Conservation (phyloP, 116 monocot species). For the Dioscorea cayenensis region DNA sequence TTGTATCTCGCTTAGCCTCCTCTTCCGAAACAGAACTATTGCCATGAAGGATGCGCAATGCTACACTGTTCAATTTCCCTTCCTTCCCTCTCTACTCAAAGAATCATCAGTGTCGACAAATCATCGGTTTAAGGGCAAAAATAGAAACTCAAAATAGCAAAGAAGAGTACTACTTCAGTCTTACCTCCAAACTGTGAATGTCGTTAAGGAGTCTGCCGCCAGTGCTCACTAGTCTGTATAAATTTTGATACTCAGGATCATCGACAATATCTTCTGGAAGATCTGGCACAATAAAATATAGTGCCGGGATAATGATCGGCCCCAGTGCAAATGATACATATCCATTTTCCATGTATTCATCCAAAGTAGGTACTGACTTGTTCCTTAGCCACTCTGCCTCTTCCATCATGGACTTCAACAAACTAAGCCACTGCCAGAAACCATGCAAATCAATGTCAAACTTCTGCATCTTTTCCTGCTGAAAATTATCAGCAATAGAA, state of each 20-base stretch:
- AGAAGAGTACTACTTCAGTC: not conserved
- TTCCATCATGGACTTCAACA: conserved; percentile 64
- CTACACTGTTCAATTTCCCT: conserved; percentile 68
- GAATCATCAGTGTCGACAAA: not conserved
- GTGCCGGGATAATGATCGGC: conserved; percentile 62
- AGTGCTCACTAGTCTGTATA: conserved; percentile 65
- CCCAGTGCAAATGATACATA: conserved; percentile 70
- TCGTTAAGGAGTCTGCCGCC: conserved; percentile 85
- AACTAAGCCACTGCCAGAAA: conserved; percentile 54
- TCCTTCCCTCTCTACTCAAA: conserved; percentile 49
- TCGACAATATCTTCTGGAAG: conserved; percentile 35
- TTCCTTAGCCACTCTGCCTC: conserved; percentile 62
- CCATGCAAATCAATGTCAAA: not conserved
- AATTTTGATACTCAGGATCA: conserved; percentile 41
- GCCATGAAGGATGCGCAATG: conserved; percentile 39
- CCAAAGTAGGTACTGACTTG: conserved; percentile 47
- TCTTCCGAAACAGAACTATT: conserved; percentile 37
- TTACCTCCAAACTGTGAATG: conserved; percentile 65
- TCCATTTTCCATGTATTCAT: conserved; percentile 76
- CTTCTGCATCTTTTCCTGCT: not conserved
- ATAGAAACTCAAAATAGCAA: no score
- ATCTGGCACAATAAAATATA: conserved; percentile 68
- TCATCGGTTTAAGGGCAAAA: no score
- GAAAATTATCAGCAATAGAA: not conserved
- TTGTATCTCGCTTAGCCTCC: conserved; percentile 33